A percentile compares a stretch with the other conserved stretches of the same genome.
Evolutionary conservation across 1,284 basidiomycete genomes (phyloP).

Genomic region (Boletus smithii): DNA sequence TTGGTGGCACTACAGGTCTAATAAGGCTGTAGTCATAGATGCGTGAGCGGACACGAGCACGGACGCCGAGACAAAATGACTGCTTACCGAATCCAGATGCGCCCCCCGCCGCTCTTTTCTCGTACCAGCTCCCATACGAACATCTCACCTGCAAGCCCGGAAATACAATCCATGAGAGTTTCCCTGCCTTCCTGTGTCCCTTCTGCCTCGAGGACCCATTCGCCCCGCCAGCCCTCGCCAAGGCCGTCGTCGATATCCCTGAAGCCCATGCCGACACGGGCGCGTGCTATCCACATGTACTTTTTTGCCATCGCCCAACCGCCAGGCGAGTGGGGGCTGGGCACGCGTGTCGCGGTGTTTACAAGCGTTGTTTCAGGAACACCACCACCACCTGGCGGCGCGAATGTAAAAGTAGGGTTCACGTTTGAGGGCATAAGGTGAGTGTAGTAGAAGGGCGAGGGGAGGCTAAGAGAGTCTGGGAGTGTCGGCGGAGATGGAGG

Average conservation of each 20-base stretch:
- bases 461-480: conserved; percentile 53
- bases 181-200: conserved; percentile 66
- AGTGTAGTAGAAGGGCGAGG: conserved; percentile 68
- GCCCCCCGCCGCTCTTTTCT: conserved; percentile 56
- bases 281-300: conserved; percentile 59
- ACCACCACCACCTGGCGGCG: conserved; percentile 31
- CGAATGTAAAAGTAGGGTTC: conserved; percentile 45
- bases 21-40: conserved; percentile 18
- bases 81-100: conserved; percentile 62
- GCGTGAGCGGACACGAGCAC: not conserved
- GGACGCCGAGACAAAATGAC: not conserved
- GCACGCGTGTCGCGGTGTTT: conserved; percentile 36
- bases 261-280: conserved; percentile 41
- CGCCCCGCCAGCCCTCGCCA: conserved; percentile 67
- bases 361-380: conserved; percentile 45
- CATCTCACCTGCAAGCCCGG: conserved; percentile 37
- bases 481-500: conserved; percentile 53
- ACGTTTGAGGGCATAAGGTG: conserved; percentile 54
- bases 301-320: conserved; percentile 56
- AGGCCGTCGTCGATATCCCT: conserved; percentile 39
- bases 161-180: conserved; percentile 52
- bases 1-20: conserved; percentile 20
- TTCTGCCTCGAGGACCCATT: conserved; percentile 73
- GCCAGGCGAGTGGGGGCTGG: conserved; percentile 53
- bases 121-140: conserved; percentile 57